These are phyloP conservation scores for Saccharomyces uvarum DNA, from an alignment of 1,139 yeast species.

Conservation along the genomic window DNA sequence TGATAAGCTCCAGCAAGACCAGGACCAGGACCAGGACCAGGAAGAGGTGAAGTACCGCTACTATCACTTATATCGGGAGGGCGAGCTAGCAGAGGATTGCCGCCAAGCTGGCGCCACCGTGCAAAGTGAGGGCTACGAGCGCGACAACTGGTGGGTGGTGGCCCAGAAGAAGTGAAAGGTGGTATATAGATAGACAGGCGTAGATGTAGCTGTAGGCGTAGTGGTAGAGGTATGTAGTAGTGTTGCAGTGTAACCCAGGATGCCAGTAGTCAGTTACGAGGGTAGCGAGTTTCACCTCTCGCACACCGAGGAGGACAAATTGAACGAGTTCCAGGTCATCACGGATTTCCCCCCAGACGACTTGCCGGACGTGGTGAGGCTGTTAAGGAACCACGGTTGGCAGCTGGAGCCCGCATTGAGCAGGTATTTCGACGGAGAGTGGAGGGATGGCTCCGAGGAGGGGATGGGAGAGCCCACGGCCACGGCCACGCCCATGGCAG, in stretches of 20 bases:
- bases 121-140: conserved; percentile 74
- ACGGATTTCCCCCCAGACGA: conserved; percentile 34
- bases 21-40: conserved; percentile 13
- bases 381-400: conserved; percentile 35
- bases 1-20: conserved; percentile 8
- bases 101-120: conserved; percentile 57
- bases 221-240: background rate
- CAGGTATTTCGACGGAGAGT: conserved; percentile 35
- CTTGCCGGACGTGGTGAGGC: conserved; percentile 29
- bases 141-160: conserved; percentile 90
- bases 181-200: background rate
- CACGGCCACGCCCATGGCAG: conserved; percentile 14
- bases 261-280: conserved; percentile 24
- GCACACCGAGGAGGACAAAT: conserved; percentile 35
- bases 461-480: conserved; percentile 18
- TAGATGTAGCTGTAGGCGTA: background rate
- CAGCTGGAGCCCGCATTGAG: conserved; percentile 34
- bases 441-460: conserved; percentile 24
- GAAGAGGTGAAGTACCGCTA: conserved; percentile 61
- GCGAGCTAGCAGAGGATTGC: conserved; percentile 72
- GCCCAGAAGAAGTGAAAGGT: conserved; percentile 29
- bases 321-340: conserved; percentile 35
- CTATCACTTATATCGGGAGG: conserved; percentile 77
- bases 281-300: conserved; percentile 28
- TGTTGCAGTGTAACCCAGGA: conserved; percentile 5